Evolutionary conservation across 108 stramenopile species (phyloP), one percentile per base, ranked within the genome.

Genomic region (Nitzschia sp.): DNA sequence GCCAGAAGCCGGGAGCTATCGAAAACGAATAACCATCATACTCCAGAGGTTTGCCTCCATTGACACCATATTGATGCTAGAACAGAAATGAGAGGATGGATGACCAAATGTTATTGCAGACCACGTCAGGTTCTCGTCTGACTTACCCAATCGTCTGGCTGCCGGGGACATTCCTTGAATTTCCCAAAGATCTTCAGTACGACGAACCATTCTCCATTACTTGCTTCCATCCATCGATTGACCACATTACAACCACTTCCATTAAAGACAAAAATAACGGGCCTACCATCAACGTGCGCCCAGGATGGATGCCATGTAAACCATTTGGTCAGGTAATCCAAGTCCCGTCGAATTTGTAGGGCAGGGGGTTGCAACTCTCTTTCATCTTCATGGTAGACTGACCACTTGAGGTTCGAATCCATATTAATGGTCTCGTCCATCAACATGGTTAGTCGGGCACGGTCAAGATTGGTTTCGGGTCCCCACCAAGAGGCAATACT

Each of bases 1-100:
- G 33, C 74, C 74, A 75, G 36, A 75, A 75, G 29, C 74, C 74
- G 19, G 74, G 74, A 19, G 74, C 68, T 17, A 75, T 55, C 9
- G 58, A 56, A 45, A 45, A 50, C 1, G 74, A 68, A 55, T 31
- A n/a, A 16, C 53, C 53, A 26, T 72, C 19, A 30, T 45, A 58
- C 5, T 56, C 44, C 13, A 55, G n/a, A 23, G 53, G 53, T 25
- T 75, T 36, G 17, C 31, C 57, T 2, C 23, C 16, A 29, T 52
- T 31, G 8, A 65, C 65, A 9, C 67, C 74, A 45, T 75, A 75
- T 44, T 75, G 74, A 35, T 75, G 74, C 53, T 53, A 26, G 13
- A 53, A 1, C 0, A 25, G 1, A 23, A 5, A 21, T 0, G 26
- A 2, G 23, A 2, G 38, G 13, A 41, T 41, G 11, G 13, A 13